Base-by-base conservation (phyloP, 2,329 filamentous ascomycete genomes). In the Colletotrichum truncatum region DNA sequence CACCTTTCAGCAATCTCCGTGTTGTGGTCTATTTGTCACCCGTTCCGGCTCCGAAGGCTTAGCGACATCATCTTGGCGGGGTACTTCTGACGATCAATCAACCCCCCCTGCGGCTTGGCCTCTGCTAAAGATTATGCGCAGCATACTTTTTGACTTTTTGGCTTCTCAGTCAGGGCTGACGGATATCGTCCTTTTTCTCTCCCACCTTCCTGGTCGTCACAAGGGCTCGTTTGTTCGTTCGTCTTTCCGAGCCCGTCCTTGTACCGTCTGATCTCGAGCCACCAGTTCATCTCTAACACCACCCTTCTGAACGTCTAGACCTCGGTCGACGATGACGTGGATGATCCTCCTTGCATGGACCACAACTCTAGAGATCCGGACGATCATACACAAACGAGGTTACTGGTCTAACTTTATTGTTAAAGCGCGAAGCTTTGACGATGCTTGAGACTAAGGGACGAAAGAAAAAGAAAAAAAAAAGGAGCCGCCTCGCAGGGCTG, bases 321-420 rank as follows among this genome's bases (percentile, higher is more conserved):
- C 45, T 59, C 16, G 34, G 18, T 32, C 39, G 36, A n/a, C 16
- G 10, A 38, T 52, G 60, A 59, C 28, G 53, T 45, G 36, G 53
- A 55, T 41, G 52, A 34, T 45, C 26, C 14, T 36, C 23, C 21
- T 16, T 34, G 54, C 55, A 52, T 46, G 54, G 26, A 30, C 54
- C 21, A 18, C 7, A 11, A n/a, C 8, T 7, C 6, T n/a, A 30
- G 34, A 25, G 26, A 53, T 51, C 52, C 46, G 38, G 58, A 14
- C 36, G 58, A 61, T 61, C 49, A 48, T 10, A 61, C 58, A 12
- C 39, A 30, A n/a, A 18, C n/a, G 6, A 45, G 46, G 39, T 30
- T 10, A 23, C 53, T 25, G 53, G 36, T 34, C 25, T 30, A 36
- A 52, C 30, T 38, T 34, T 36, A 7, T 48, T 28, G 18, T 12